These are phyloP conservation scores for Nyctanthes arbortristis DNA, from an alignment of 257 asterid genomes.

Conservation along the genomic window DNA sequence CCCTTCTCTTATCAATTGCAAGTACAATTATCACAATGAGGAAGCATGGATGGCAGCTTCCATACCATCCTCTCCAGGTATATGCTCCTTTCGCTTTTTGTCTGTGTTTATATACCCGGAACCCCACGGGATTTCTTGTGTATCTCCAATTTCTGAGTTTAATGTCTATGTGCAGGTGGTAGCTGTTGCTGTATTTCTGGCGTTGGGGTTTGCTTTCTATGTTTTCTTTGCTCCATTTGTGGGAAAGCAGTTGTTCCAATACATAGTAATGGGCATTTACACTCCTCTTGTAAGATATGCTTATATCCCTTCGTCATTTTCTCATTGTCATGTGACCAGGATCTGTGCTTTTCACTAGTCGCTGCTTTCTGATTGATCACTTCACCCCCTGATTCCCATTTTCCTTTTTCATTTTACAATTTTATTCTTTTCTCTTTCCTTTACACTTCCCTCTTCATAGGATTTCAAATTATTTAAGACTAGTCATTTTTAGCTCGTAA, in stretches of 20 bases:
- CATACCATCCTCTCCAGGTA: slow-evolving; percentile 99
- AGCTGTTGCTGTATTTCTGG: slow-evolving; percentile 97
- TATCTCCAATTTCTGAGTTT: slow-evolving; percentile 16
- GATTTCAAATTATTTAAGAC: slow-evolving; percentile 9
- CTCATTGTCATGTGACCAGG: slow-evolving; percentile 27
- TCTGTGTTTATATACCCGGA: no score
- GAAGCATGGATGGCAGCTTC: slow-evolving; percentile 99
- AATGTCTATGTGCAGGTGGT: slow-evolving; percentile 65
- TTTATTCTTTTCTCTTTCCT: slow-evolving; percentile 9
- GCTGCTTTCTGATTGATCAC: slow-evolving; percentile 34
- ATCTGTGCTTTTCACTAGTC: slow-evolving; percentile 48
- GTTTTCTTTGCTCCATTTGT: slow-evolving; percentile 99
- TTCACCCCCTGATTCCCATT: slow-evolving; percentile 20
- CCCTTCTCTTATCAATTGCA: slow-evolving; percentile 17
- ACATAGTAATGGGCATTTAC: slow-evolving; percentile 81
- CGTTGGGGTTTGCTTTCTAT: slow-evolving; percentile 97
- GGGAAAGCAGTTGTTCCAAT: slow-evolving; percentile 79
- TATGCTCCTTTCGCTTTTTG: slow-evolving; percentile 10
- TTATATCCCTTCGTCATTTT: slow-evolving; percentile 23
- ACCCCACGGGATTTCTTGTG: not conserved
- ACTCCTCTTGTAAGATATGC: slow-evolving; percentile 86
- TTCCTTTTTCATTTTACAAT: slow-evolving; percentile 15
- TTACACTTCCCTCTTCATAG: slow-evolving; percentile 2
- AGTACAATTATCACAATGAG: slow-evolving; percentile 59
- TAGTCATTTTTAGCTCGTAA: slow-evolving; percentile 25